Percentiles rank a stretch among this genome's conserved stretches.
phyloP scores from a whole-genome alignment of 2,329 filamentous ascomycete species.

The Diaporthe humulicola region DNA sequence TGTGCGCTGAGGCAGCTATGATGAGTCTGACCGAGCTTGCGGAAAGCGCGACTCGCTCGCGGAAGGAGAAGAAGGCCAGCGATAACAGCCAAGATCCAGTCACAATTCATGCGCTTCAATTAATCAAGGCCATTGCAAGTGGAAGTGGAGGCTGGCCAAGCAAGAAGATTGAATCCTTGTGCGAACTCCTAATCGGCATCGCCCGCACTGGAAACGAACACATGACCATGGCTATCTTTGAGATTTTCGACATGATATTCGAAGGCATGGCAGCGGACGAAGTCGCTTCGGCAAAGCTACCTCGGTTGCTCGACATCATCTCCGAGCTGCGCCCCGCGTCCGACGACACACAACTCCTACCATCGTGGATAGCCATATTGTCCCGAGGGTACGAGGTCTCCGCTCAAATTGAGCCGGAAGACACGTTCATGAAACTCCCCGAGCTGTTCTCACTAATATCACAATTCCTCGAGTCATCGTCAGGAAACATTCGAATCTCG shows the following conservation, averaged over 20 bases:
- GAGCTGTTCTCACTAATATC: constrained; percentile 85
- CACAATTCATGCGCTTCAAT: constrained; percentile 90
- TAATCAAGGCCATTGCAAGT: constrained; percentile 89
- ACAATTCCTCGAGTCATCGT: constrained; percentile 85
- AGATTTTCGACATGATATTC: constrained; percentile 98
- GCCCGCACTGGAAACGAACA: constrained; percentile 93
- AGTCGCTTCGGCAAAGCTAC: constrained; percentile 88
- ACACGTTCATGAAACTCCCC: constrained; percentile 92
- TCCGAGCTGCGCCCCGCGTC: constrained; percentile 90
- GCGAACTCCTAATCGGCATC: constrained; percentile 89
- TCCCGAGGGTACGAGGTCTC: constrained; percentile 96
- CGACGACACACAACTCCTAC: constrained; percentile 94
- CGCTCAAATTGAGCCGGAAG: constrained; percentile 87
- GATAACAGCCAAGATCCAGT: constrained; percentile 79
- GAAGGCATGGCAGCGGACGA: constrained; percentile 89
- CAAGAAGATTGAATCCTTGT: constrained; percentile 93
- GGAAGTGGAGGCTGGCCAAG: constrained; percentile 96
- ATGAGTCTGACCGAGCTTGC: constrained; percentile 83
- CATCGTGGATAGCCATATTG: constrained; percentile 95
- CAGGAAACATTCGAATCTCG: constrained; percentile 93
- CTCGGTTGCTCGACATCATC: constrained; percentile 90
- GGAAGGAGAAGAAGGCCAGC: constrained; percentile 76
- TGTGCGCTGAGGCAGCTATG: constrained; percentile 94
- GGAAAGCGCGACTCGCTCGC: constrained; percentile 69
- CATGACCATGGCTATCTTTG: constrained; percentile 95